These are phyloP conservation scores for Fusarium secorum DNA, from an alignment of 2,329 filamentous ascomycete genomes.

Conservation along the genomic window DNA sequence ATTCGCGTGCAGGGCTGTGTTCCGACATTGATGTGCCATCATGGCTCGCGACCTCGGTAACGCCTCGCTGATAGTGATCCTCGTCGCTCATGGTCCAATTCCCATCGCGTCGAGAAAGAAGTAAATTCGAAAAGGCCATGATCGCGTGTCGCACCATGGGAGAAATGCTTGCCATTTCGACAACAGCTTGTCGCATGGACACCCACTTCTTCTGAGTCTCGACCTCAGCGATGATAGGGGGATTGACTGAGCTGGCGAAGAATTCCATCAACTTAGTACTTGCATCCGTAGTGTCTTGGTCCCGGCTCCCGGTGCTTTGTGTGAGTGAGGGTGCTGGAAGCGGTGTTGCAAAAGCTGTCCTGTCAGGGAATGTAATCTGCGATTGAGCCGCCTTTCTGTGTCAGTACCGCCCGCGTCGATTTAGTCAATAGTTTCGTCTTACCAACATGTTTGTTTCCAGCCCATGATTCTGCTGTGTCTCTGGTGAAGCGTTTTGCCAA, in stretches of 20 bases:
- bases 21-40: constrained; percentile 35
- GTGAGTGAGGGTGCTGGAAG: constrained; percentile 33
- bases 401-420: background rate
- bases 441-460: constrained; percentile 38
- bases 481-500: constrained; percentile 46
- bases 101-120: constrained; percentile 49
- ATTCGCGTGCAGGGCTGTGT: constrained; percentile 48
- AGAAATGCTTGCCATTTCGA: constrained; percentile 57
- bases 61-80: constrained; percentile 50
- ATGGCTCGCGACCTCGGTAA: constrained; percentile 44
- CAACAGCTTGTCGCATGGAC: constrained; percentile 56
- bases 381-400: constrained; percentile 28
- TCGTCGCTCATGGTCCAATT: constrained; percentile 45
- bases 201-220: constrained; percentile 62
- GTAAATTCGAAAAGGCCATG: constrained; percentile 59
- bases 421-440: background rate
- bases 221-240: constrained; percentile 61
- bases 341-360: constrained; percentile 28
- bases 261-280: constrained; percentile 54
- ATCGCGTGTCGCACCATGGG: constrained; percentile 58
- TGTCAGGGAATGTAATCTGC: constrained; percentile 38
- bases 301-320: constrained; percentile 34
- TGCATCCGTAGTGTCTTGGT: background rate
- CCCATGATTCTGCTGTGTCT: constrained; percentile 35
- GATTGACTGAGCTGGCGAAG: constrained; percentile 58